These are phyloP conservation scores for Candida sanyaensis DNA, from an alignment of 1,139 yeast species.

Conservation along the genomic window DNA sequence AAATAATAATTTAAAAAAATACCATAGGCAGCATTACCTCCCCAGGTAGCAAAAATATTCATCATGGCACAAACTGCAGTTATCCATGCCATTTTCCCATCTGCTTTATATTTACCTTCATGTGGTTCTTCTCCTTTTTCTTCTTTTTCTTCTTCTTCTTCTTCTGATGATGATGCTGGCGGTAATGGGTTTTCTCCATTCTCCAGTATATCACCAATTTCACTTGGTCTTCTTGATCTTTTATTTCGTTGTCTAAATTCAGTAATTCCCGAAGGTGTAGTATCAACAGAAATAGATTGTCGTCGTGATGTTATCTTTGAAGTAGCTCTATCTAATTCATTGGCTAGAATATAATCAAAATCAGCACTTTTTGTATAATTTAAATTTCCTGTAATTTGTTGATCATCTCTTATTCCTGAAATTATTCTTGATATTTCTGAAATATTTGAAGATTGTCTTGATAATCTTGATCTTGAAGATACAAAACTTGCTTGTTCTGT, in stretches of 20 bases:
- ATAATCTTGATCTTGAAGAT: not conserved
- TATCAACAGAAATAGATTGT: too few relatives aligned
- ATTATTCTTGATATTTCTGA: not conserved
- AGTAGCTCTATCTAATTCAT: slow-evolving; percentile 22
- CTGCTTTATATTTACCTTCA: slow-evolving; percentile 43
- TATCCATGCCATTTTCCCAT: slow-evolving; percentile 74
- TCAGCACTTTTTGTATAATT: not conserved
- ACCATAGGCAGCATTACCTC: slow-evolving; percentile 70
- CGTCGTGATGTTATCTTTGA: not conserved
- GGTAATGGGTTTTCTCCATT: too few relatives aligned
- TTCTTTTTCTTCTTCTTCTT: slow-evolving; percentile 15
- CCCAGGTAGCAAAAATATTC: slow-evolving; percentile 65
- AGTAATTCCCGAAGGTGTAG: not conserved
- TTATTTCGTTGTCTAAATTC: not conserved
- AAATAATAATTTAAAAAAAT: slow-evolving; percentile 64
- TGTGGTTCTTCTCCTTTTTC: slow-evolving; percentile 13
- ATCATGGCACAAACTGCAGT: slow-evolving; percentile 55
- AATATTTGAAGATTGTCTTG: not conserved
- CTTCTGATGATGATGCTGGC: not conserved
- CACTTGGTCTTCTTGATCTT: not conserved
- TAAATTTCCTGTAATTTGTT: not conserved
- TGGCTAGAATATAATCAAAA: slow-evolving; percentile 13
- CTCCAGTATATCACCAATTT: slow-evolving; percentile 7
- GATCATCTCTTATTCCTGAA: not conserved
- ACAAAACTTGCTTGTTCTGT: not conserved